Base-by-base conservation (phyloP, 768 basidiomycete species). In the Lactarius evosmus region DNA sequence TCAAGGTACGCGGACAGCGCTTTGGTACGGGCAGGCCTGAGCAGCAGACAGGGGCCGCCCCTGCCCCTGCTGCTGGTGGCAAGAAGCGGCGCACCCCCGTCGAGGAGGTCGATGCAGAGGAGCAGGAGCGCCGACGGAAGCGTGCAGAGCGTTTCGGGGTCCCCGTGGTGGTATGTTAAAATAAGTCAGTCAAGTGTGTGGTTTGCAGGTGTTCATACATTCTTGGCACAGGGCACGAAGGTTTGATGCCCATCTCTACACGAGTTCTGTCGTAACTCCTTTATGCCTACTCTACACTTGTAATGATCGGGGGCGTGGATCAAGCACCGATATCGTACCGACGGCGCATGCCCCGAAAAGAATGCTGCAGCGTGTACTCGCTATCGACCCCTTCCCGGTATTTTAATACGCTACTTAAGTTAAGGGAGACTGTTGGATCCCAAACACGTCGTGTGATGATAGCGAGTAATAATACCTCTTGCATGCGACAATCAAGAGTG, bases 1-100 rank as follows among this genome's bases (percentile, higher is more conserved):
- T 85, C 25, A 75, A 78, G 34, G 77, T 78, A 7, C 80, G 88
- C 56, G 80, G 82, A 3, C 78, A 78, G 27, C 83, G 87, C 3
- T 90, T 88, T 69, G 85, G 84, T 7, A 61, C 61, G 0, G 11
- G 38, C 33, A 62, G 55, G 19, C 27, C 44, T 1, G 27, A 63
- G 66, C 64, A 51, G 60, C 61, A 34, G 25, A 50, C 58, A 27
- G 60, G 46, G 14, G 54, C 58, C 12, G 7, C 56, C 0, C 30
- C 64, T 17, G 55, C 57, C n/a, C 59, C 54, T 2, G 58, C 66
- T 27, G 62, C 44, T 11, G 9, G 49, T 27, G 60, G 66, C 30
- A 66, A 66, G 56, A 79, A 79, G 69, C 72, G 78, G 6, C 25
- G 68, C 17, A 72, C 75, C 8, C 77, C 69, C 14, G 76, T 82